Base-by-base conservation (phyloP, 2,329 filamentous ascomycete genomes). In the Fusarium palustre region DNA sequence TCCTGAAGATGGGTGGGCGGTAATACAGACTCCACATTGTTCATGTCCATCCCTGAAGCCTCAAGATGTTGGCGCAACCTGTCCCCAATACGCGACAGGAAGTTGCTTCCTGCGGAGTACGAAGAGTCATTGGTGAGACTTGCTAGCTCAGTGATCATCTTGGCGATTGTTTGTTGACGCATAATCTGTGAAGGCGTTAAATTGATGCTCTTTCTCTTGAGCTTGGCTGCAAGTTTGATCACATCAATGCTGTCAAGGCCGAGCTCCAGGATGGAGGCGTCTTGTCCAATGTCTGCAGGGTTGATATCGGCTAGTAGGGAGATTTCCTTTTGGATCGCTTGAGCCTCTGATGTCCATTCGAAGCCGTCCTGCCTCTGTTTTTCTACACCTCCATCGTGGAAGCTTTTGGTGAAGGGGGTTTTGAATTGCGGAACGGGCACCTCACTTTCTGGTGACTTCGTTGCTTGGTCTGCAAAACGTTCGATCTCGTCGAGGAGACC, bases 191-290 rank as follows among this genome's bases (percentile, higher is more conserved):
- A 92, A n/a, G 94, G 88, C 0, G 90, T 82, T 13, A 97, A 77
- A 1, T 81, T 76, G 22, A 96, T 80, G 0, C 85, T 86, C 7
- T 80, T 79, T 45, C 85, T 86, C 67, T 87, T 91, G 3, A 97
- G 82, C 55, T 89, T 86, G 0, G 93, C 90, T 0, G 92, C 91
- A 0, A 97, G 81, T 73, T 93, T 97, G 77, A 97, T 95, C 3
- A 91, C 87, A 78, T 97, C 94, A 60, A 97, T 97, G 74, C 94
- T 97, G 81, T 97, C 95, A 9, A 97, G 85, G 0, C 94, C 94
- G 33, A 97, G 85, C 71, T 95, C 90, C 39, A 97, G 90, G 13
- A 97, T 87, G 0, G 91, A 91, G 0, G 88, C 88, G 9, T 82
- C 79, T 53, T 87, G 85, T 3, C 80, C 77, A 38, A 97, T 81